Conservation (phyloP, 768 basidiomycete genomes). For the Neoboletus brunneissimus region DNA sequence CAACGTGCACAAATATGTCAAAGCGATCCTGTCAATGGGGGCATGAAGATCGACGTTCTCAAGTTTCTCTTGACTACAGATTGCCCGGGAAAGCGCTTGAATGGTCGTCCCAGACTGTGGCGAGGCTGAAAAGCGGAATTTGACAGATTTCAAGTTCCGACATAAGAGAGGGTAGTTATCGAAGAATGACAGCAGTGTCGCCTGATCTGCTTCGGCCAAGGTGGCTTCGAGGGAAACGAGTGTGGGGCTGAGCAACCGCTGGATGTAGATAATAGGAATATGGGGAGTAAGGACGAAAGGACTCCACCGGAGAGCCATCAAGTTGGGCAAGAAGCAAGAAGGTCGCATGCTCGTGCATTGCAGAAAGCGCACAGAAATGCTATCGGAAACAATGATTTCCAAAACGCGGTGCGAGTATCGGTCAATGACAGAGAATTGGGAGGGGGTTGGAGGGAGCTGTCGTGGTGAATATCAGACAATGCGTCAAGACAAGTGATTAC, state of each 20-base stretch:
- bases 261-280: slow-evolving; percentile 3
- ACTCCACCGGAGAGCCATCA: slow-evolving; percentile 6
- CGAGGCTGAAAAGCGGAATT: not conserved
- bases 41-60: not conserved
- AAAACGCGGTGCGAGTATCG: slow-evolving; percentile 7
- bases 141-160: slow-evolving; percentile 1
- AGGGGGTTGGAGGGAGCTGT: slow-evolving; percentile 5
- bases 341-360: slow-evolving; percentile 1
- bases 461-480: not conserved
- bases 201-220: slow-evolving; percentile 5
- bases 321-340: slow-evolving; percentile 7
- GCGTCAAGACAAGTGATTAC: not conserved
- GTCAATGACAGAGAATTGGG: slow-evolving; percentile 4
- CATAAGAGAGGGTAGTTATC: slow-evolving; percentile 4
- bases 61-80: not conserved
- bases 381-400: not conserved
- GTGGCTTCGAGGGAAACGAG: slow-evolving; percentile 3
- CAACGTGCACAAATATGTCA: slow-evolving; percentile 3
- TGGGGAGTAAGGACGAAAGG: not conserved
- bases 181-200: slow-evolving; percentile 7
- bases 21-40: slow-evolving; percentile 1
- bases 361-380: slow-evolving; percentile 1
- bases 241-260: slow-evolving; percentile 10
- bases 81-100: slow-evolving; percentile 4
- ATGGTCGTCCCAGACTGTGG: not conserved